Evolutionary conservation across 495 filamentous ascomycete genomes (phyloP).

Genomic region (Aspergillus bridgeri): DNA sequence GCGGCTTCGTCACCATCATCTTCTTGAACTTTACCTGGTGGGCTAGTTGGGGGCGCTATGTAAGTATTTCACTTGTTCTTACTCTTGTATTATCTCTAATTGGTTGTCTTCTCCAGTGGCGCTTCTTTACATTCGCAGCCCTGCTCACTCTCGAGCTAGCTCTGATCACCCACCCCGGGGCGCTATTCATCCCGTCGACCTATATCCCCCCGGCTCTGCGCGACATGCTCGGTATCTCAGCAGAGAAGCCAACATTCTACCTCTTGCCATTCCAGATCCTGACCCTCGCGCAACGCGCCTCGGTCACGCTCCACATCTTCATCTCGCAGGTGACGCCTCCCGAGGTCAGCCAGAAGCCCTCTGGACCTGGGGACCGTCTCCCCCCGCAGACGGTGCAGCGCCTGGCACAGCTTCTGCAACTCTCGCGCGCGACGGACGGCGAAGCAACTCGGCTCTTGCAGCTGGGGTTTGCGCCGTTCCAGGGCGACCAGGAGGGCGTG

Average conservation of each 20-base stretch:
- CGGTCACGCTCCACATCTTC: constrained; percentile 83
- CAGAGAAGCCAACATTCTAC: constrained; percentile 47
- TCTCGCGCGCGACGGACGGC: constrained; percentile 53
- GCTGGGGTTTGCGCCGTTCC: constrained; percentile 80
- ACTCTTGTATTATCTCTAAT: not conserved
- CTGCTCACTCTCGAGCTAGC: constrained; percentile 72
- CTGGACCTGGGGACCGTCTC: constrained; percentile 20
- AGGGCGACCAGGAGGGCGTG: constrained; percentile 60
- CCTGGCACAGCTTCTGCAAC: constrained; percentile 39
- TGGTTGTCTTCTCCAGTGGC: constrained; percentile 56
- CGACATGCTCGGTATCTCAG: constrained; percentile 60
- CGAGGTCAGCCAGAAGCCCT: constrained; percentile 29
- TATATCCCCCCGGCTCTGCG: constrained; percentile 41
- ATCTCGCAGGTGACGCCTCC: constrained; percentile 68
- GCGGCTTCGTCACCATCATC: constrained; percentile 58
- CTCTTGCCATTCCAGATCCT: constrained; percentile 90
- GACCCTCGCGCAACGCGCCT: constrained; percentile 68
- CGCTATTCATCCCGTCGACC: constrained; percentile 32
- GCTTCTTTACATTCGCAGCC: constrained; percentile 69
- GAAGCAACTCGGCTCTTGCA: constrained; percentile 69
- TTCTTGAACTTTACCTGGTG: constrained; percentile 73
- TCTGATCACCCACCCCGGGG: constrained; percentile 61
- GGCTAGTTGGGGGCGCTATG: constrained; percentile 73
- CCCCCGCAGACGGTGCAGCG: constrained; percentile 38
- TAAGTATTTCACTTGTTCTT: constrained; percentile 20